Base-by-base conservation (phyloP, 805 yeast genomes). In the Kuraishia molischiana region DNA sequence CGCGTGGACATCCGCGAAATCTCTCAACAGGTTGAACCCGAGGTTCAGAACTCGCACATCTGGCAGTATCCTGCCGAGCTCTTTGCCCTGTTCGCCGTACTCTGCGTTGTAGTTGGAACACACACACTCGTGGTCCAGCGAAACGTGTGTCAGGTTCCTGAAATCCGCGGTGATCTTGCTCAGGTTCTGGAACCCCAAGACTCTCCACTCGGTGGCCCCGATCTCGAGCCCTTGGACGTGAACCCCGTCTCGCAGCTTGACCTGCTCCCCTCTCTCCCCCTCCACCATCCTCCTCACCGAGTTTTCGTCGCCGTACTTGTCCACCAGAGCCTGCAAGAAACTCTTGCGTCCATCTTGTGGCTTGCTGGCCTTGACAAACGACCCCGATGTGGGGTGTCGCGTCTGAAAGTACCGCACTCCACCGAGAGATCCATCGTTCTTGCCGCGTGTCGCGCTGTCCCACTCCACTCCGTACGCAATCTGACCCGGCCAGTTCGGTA, bases 391-490 rank as follows among this genome's bases (percentile, higher is more conserved):
- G n/a, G n/a, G n/a, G n/a, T n/a, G n/a, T n/a, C n/a, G n/a, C 39
- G 48, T 56, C 5, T 44, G 24, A 53, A 89, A 89, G 52, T 85
- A 85, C 38, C 52, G 47, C 0, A 56, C 48, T 0, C 79, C 85
- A 17, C 71, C 62, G 20, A 74, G 42, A 1, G 51, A 40, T 0
- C 97, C 97, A 43, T 71, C 60, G 52, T 87, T 76, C 48, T 79
- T 85, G 1, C 97, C 97, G 26, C 86, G 62, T 0, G 42, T 39
- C 0, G 67, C 57, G 33, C 75, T 63, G 52, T 89, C 97, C 96
- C 96, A 89, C 54, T 89, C 95, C 3, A 89, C 67, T 1, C 97
- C 97, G 11, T 73, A 54, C 0, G 90, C 86, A 1, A 45, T 30
- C 0, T 54, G 61, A 8, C 54, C 51, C 0, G 72, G 69, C 95